Percentiles rank a stretch among this genome's conserved stretches.
Evolutionary conservation across 2,329 filamentous ascomycete species (phyloP).

Genomic region (Zelopaecilomyces penicillatus): DNA sequence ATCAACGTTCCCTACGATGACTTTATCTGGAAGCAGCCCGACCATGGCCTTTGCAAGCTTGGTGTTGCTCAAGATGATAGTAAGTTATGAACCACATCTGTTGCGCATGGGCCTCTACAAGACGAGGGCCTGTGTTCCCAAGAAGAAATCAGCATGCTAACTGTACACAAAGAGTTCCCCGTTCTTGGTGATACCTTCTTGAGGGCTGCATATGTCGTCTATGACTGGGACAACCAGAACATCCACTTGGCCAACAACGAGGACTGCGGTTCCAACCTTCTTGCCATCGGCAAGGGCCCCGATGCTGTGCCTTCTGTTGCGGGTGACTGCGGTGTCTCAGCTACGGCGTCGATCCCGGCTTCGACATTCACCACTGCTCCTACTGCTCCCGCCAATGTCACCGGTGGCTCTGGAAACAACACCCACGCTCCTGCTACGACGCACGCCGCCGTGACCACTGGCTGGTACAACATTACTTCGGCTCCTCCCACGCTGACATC

Average conservation of each 20-base stretch:
- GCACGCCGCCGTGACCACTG: constrained; percentile 10
- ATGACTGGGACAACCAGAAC: constrained; percentile 31
- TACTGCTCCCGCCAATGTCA: not conserved
- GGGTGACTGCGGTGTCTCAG: constrained; percentile 20
- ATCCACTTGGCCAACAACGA: constrained; percentile 29
- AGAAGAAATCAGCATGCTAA: not conserved
- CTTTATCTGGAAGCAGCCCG: constrained; percentile 34
- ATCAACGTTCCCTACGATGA: constrained; percentile 39
- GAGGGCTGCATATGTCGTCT: constrained; percentile 36
- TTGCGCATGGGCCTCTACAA: not conserved
- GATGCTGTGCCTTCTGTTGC: constrained; percentile 23
- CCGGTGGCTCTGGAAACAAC: not conserved
- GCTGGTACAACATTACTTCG: constrained; percentile 13
- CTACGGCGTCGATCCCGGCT: constrained; percentile 8
- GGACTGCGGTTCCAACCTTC: constrained; percentile 30
- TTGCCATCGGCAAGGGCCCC: constrained; percentile 32
- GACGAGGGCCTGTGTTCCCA: not conserved
- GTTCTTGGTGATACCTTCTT: constrained; percentile 38
- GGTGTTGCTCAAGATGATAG: constrained; percentile 35
- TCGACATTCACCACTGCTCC: constrained; percentile 10
- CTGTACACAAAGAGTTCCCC: constrained; percentile 18
- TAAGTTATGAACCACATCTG: constrained; percentile 4
- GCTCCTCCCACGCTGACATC: constrained; percentile 15
- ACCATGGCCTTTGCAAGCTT: constrained; percentile 28
- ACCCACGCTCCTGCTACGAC: constrained; percentile 7